Evolutionary conservation across 108 stramenopile genomes (phyloP).

Genomic region (Skeletonema potamos): DNA sequence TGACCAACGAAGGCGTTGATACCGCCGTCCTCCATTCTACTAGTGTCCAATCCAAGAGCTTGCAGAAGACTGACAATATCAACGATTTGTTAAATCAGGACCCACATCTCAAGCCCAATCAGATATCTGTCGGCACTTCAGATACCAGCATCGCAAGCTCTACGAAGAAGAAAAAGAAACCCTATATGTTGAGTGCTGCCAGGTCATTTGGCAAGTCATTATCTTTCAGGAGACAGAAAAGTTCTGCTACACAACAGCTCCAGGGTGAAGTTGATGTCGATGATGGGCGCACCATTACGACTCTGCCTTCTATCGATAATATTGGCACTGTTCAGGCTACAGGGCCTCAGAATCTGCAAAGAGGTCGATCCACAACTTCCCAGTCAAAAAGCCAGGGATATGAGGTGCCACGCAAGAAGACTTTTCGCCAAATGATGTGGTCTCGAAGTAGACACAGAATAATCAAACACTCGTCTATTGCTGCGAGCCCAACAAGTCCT

Average conservation of each 20-base stretch:
- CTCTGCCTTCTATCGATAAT: neutral
- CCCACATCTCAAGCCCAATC: neutral
- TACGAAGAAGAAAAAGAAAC: neutral
- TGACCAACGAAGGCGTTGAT: no score
- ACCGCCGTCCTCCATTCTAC: no score
- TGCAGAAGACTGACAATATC: neutral
- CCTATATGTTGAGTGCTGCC: neutral
- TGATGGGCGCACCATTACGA: neutral
- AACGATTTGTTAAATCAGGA: neutral
- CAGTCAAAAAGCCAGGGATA: no score
- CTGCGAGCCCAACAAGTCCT: neutral
- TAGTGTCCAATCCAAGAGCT: no score
- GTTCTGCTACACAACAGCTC: neutral
- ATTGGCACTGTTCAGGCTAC: neutral
- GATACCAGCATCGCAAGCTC: neutral
- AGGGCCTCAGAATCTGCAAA: neutral
- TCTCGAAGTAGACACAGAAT: neutral
- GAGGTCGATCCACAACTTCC: neutral
- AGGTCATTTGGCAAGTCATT: neutral
- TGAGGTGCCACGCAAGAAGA: neutral
- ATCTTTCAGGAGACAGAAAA: neutral
- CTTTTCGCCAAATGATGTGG: neutral
- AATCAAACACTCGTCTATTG: neutral
- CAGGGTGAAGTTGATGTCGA: neutral
- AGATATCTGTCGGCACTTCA: neutral